Evolutionary conservation across 2,329 filamentous ascomycete genomes (phyloP).

Genomic region (Aspergillus ibericus): DNA sequence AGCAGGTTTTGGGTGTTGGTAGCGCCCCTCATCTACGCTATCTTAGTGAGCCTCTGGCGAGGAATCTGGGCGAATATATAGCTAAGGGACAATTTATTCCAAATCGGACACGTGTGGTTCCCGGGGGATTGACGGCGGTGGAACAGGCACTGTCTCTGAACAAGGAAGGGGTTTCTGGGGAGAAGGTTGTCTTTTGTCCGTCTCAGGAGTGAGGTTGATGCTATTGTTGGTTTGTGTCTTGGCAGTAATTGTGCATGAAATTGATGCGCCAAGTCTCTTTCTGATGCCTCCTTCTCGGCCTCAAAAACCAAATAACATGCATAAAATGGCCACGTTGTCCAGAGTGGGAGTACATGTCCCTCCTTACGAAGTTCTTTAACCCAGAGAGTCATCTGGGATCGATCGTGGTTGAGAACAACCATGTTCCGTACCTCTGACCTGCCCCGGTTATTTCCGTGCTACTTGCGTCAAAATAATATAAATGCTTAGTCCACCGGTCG

Average conservation of each 20-base stretch:
- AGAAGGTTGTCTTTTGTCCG: constrained; percentile 19
- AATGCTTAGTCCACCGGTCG: no score
- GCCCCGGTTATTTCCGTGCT: no score
- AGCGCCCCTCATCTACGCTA: constrained; percentile 28
- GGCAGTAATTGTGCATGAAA: not conserved
- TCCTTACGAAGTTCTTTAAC: no score
- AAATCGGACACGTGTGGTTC: constrained; percentile 29
- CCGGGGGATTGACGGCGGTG: constrained; percentile 28
- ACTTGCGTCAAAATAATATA: no score
- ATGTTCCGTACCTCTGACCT: no score
- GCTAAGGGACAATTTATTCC: constrained; percentile 31
- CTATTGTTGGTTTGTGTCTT: not conserved
- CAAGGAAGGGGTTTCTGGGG: constrained; percentile 19
- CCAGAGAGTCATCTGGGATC: no score
- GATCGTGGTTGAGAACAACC: no score
- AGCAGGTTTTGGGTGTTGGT: constrained; percentile 24
- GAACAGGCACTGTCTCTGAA: constrained; percentile 19
- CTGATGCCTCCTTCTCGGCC: no score
- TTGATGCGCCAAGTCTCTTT: no score
- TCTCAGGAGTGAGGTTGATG: not conserved
- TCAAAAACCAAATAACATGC: no score
- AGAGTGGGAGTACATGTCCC: no score
- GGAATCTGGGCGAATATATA: constrained; percentile 25
- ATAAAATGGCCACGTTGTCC: no score
- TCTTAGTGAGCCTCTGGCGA: constrained; percentile 31